phyloP scores from a whole-genome alignment of 768 basidiomycete species.

The Rhizopogon vulgaris region DNA sequence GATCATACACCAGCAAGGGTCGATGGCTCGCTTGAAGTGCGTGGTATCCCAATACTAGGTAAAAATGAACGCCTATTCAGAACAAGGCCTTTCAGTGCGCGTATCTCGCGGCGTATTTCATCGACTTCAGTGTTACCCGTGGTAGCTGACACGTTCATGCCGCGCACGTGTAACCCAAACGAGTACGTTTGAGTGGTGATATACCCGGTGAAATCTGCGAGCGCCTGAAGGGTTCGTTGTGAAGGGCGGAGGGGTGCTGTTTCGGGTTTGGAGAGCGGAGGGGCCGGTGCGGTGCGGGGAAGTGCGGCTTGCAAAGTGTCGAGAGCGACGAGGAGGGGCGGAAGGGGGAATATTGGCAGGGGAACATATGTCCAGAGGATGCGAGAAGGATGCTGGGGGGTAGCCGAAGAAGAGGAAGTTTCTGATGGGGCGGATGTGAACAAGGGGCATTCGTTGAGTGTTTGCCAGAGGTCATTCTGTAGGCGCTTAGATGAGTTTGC shows the following conservation, averaged over 20 bases:
- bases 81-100: constrained; percentile 73
- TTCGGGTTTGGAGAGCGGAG: constrained; percentile 7
- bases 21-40: constrained; percentile 4
- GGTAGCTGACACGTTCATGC: constrained; percentile 11
- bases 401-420: constrained; percentile 1
- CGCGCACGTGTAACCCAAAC: constrained; percentile 13
- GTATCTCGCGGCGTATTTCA: constrained; percentile 66
- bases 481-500: constrained; percentile 1
- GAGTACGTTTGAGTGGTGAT: constrained; percentile 68
- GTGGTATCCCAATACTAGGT: constrained; percentile 1
- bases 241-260: constrained; percentile 27
- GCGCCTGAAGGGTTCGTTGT: constrained; percentile 58
- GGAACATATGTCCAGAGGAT: constrained; percentile 35
- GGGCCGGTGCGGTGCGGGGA: constrained; percentile 12
- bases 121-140: constrained; percentile 44
- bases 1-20: neutral
- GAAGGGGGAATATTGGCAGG: constrained; percentile 19
- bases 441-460: constrained; percentile 41
- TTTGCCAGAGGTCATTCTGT: constrained; percentile 54
- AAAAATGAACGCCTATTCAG: constrained; percentile 54
- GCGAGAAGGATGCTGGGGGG: constrained; percentile 16
- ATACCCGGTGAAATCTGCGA: constrained; percentile 74
- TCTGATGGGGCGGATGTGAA: constrained; percentile 36
- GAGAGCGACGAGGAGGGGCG: constrained; percentile 23
- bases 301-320: constrained; percentile 15